Evolutionary conservation across 345 rosid genomes (phyloP).

Genomic region (Arabis hirsuta): DNA sequence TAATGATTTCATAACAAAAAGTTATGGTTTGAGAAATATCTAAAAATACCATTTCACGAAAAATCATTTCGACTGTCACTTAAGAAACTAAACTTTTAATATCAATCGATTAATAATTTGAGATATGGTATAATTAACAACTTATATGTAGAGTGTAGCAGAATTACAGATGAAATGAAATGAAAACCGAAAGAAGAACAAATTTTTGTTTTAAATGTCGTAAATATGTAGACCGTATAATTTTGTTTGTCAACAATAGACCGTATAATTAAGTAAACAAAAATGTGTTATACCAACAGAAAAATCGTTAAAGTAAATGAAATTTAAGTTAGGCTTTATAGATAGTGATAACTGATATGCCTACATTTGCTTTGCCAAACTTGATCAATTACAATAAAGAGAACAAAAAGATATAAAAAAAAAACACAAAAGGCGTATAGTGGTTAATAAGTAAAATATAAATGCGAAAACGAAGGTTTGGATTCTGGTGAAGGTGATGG

Average conservation of each 20-base stretch:
- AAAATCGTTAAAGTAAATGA: neutral
- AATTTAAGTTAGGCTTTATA: neutral
- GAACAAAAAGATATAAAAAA: no score
- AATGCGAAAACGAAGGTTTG: slow-evolving; percentile 27
- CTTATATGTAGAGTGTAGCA: neutral
- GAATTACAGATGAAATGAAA: neutral
- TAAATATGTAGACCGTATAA: neutral
- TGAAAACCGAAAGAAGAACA: neutral
- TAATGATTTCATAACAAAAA: no score
- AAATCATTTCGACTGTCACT: neutral
- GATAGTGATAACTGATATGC: neutral
- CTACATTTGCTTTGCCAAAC: slow-evolving; percentile 30
- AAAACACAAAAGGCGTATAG: neutral
- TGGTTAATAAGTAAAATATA: slow-evolving; percentile 28
- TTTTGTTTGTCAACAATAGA: neutral
- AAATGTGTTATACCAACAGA: neutral
- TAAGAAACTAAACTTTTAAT: neutral
- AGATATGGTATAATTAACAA: no score
- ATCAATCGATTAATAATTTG: no score
- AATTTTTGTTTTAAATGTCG: neutral
- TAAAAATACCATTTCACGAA: neutral
- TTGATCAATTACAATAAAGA: slow-evolving; percentile 3
- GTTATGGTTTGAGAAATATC: neutral
- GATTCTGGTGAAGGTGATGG: slow-evolving; percentile 21
- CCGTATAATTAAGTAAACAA: neutral